Conservation (phyloP, 805 yeast genomes). For the Sugiyamaella lignohabitans region DNA sequence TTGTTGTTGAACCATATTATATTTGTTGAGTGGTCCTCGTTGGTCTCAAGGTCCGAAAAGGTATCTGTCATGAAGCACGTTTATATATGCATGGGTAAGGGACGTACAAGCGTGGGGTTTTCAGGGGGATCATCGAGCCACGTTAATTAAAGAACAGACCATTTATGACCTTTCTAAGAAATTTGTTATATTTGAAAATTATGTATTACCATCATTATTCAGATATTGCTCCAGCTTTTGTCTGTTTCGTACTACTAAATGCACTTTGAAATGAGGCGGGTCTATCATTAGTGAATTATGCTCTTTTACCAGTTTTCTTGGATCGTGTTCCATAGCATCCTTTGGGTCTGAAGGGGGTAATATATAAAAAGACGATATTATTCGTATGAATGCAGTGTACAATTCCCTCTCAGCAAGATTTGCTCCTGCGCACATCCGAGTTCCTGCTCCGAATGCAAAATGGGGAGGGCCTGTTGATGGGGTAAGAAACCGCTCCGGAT, state of each 20-base stretch:
- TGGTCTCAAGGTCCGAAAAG: conserved; percentile 1
- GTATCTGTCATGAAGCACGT: no score
- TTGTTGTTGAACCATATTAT: background rate
- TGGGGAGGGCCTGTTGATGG: conserved; percentile 35
- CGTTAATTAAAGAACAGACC: no score
- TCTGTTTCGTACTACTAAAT: conserved; percentile 30
- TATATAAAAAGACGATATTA: conserved; percentile 47
- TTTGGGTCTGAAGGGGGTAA: conserved; percentile 37
- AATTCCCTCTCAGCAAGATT: conserved; percentile 59
- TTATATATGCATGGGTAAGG: no score
- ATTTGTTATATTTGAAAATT: no score
- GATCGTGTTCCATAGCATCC: conserved; percentile 41
- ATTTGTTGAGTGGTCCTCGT: background rate
- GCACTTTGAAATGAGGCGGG: conserved; percentile 41
- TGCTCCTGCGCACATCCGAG: conserved; percentile 66
- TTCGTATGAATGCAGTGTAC: conserved; percentile 49
- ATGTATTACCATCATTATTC: no score
- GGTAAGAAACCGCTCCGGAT: conserved; percentile 29
- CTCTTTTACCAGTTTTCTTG: conserved; percentile 43
- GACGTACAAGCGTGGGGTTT: no score
- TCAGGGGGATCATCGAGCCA: no score
- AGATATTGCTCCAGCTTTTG: background rate
- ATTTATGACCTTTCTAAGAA: no score
- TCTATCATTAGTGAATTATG: conserved; percentile 61
- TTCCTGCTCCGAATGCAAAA: conserved; percentile 54